phyloP scores from a whole-genome alignment of 2,329 filamentous ascomycete genomes.

The Neocatenulostroma microsporum region DNA sequence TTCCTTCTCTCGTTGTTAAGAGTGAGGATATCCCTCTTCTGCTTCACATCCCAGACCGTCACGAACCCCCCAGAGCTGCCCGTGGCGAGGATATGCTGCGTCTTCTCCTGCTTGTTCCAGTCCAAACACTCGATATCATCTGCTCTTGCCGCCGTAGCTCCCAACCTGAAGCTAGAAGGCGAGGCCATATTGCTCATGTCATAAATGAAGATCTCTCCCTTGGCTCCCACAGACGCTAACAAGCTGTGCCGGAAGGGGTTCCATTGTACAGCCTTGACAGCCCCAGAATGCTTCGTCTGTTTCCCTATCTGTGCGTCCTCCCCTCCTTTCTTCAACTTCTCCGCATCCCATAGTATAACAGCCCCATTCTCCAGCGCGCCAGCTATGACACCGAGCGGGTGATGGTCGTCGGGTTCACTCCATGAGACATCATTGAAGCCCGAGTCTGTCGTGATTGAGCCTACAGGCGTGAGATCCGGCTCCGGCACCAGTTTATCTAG shows the following conservation, averaged over 20 bases:
- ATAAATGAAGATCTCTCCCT: slow-evolving; percentile 94
- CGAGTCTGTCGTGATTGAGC: slow-evolving; percentile 77
- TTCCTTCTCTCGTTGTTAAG: slow-evolving; percentile 85
- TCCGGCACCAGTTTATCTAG: slow-evolving; percentile 68
- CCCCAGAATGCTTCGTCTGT: slow-evolving; percentile 81
- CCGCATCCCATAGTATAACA: slow-evolving; percentile 88
- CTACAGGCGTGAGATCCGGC: slow-evolving; percentile 76
- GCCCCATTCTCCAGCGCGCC: slow-evolving; percentile 92
- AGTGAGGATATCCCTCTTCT: slow-evolving; percentile 93
- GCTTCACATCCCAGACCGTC: slow-evolving; percentile 97
- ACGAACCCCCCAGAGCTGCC: slow-evolving; percentile 90
- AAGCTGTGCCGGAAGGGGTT: slow-evolving; percentile 88
- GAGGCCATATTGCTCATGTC: slow-evolving; percentile 84
- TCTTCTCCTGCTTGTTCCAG: slow-evolving; percentile 82
- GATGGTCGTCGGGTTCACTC: slow-evolving; percentile 71
- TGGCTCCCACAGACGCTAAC: slow-evolving; percentile 83
- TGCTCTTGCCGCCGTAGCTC: slow-evolving; percentile 76
- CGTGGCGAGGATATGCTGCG: slow-evolving; percentile 90
- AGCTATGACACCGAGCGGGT: slow-evolving; percentile 82
- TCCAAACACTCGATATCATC: slow-evolving; percentile 95
- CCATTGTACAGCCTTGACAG: slow-evolving; percentile 93
- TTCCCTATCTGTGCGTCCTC: slow-evolving; percentile 75
- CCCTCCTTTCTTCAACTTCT: slow-evolving; percentile 46
- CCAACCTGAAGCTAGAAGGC: slow-evolving; percentile 65
- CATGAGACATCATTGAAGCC: slow-evolving; percentile 98